Percentiles rank a stretch among this genome's conserved stretches.
Conservation (phyloP, 2,329 filamentous ascomycete species). For the Colletotrichum sansevieriae region DNA sequence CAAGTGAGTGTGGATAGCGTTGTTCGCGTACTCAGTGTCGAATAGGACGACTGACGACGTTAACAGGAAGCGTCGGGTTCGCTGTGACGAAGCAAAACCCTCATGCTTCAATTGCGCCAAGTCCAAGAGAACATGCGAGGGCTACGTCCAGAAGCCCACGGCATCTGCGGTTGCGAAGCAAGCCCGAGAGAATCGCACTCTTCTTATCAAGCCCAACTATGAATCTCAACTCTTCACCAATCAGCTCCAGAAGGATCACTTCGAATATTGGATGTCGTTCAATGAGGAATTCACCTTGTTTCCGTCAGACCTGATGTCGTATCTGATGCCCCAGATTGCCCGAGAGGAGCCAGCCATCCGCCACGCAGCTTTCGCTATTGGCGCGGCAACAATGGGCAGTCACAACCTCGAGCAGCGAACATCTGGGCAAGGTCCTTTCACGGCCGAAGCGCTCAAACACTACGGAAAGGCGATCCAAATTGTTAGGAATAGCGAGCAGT, state of each 20-base stretch:
- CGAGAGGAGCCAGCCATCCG: slow-evolving; percentile 47
- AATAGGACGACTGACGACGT: background rate
- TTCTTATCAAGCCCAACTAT: slow-evolving; percentile 17
- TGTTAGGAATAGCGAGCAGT: slow-evolving; percentile 49
- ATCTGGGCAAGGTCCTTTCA: background rate
- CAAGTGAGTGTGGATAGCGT: slow-evolving; percentile 24
- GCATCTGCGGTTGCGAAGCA: background rate
- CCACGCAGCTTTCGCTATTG: slow-evolving; percentile 57
- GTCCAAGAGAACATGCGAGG: slow-evolving; percentile 23
- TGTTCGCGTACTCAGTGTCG: background rate
- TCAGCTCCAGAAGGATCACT: slow-evolving; percentile 35
- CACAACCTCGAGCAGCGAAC: slow-evolving; percentile 46
- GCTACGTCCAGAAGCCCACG: slow-evolving; percentile 4
- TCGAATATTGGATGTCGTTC: slow-evolving; percentile 31
- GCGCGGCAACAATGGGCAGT: slow-evolving; percentile 48
- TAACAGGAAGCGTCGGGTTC: slow-evolving; percentile 20
- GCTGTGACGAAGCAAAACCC: slow-evolving; percentile 30
- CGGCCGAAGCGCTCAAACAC: slow-evolving; percentile 50
- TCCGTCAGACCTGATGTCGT: slow-evolving; percentile 19
- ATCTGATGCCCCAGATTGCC: slow-evolving; percentile 42
- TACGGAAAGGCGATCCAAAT: slow-evolving; percentile 57
- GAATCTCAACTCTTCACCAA: slow-evolving; percentile 21
- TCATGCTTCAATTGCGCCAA: slow-evolving; percentile 27
- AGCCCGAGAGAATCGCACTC: background rate
- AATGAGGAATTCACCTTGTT: slow-evolving; percentile 25